Evolutionary conservation across 768 basidiomycete genomes (phyloP).

Genomic region (Russula sp.): DNA sequence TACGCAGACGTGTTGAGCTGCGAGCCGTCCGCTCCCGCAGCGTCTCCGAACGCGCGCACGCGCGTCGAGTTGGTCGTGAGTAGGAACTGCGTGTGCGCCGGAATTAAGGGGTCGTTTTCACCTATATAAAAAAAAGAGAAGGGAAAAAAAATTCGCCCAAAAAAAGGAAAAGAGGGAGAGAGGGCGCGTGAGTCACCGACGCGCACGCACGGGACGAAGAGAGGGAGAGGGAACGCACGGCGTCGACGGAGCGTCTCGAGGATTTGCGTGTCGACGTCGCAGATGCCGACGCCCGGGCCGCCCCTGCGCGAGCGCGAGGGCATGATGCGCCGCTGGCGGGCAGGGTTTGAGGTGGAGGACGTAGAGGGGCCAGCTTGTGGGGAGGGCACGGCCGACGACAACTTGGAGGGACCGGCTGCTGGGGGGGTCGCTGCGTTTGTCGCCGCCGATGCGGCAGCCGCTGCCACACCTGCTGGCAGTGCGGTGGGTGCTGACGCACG

Average conservation of each 20-base stretch:
- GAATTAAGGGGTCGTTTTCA: conserved; percentile 68
- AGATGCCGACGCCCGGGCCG: conserved; percentile 72
- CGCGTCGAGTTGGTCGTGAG: conserved; percentile 66
- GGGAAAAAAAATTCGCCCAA: background rate
- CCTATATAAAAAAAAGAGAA: conserved; percentile 35
- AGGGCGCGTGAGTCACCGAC: background rate
- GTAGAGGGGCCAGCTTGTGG: conserved; percentile 13
- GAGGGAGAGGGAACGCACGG: conserved; percentile 42
- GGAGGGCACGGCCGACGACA: background rate
- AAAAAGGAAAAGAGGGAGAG: background rate
- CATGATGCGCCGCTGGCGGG: conserved; percentile 69
- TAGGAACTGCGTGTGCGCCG: conserved; percentile 56
- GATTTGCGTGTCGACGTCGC: conserved; percentile 79
- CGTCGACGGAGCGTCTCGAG: conserved; percentile 73
- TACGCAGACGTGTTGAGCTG: conserved; percentile 54
- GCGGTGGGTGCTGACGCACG: conserved; percentile 13
- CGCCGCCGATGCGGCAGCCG: background rate
- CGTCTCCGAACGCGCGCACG: conserved; percentile 37
- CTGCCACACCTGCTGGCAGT: background rate
- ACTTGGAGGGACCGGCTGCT: background rate
- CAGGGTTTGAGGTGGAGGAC: conserved; percentile 14
- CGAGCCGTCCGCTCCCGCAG: conserved; percentile 33
- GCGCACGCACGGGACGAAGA: background rate
- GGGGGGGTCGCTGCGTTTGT: background rate
- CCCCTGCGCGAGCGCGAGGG: conserved; percentile 78